Base-by-base conservation (phyloP, 1,139 yeast genomes). In the Geotrichum klebahnii region DNA sequence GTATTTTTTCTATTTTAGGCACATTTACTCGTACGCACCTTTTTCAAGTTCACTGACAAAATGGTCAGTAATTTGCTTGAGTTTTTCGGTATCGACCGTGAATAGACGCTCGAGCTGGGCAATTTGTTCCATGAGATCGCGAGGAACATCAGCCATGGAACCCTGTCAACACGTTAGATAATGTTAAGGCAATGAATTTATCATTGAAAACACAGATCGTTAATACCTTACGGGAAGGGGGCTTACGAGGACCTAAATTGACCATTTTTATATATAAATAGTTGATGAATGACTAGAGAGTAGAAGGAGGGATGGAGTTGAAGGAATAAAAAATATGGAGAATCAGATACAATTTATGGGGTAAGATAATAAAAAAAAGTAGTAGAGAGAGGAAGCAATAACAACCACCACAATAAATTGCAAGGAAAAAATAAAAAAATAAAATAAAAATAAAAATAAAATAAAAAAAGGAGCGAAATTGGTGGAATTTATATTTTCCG, bases 241-340 rank as follows among this genome's bases (percentile, higher is more conserved):
- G 94, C 61, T 79, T 80, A 67, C 84, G 82, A 57, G 94, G 92
- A 65, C 94, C 95, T 65, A 84, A 77, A 68, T 81, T 87, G 67
- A 84, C 94, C 95, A 84, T 84, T 59, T 6, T 48, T 9, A n/a
- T 34, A 14, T 20, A 32, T 40, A 10, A 5, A 32, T 38, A n/a
- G 35, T 8, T 8, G 19, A 9, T n/a, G n/a, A 5, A 16, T 32
- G 43, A 28, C 14, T 37, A 8, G 31, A 22, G 3, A 19, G 33
- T 24, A 14, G 26, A 33, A n/a, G n/a, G n/a, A n/a, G n/a, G n/a
- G n/a, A n/a, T n/a, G n/a, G n/a, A n/a, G n/a, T n/a, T n/a, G n/a
- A n/a, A n/a, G n/a, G n/a, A n/a, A n/a, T n/a, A n/a, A n/a, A n/a
- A n/a, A n/a, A n/a, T n/a, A n/a, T n/a, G n/a, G n/a, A n/a, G n/a